A percentile compares a stretch with the other conserved stretches of the same genome.
Evolutionary conservation across 805 yeast genomes (phyloP).

Genomic region (Wickerhamiella azyma): DNA sequence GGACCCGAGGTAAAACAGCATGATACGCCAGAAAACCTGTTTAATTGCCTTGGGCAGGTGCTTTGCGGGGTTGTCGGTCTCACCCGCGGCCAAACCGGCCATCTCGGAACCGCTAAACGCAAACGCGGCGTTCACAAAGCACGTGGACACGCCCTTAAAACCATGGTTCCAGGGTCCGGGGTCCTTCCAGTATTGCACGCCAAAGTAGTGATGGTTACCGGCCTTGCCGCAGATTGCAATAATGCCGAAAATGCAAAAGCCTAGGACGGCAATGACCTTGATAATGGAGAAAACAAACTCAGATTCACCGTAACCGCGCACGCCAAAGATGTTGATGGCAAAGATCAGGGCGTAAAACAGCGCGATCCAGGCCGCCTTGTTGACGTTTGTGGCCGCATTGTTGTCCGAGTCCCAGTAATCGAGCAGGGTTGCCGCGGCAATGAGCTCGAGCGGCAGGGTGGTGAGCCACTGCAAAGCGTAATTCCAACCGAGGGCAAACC

Average conservation of each 20-base stretch:
- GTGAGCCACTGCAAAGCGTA: constrained; percentile 50
- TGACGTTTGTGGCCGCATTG: constrained; percentile 25
- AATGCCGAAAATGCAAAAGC: constrained; percentile 49
- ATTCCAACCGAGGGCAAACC: constrained; percentile 59
- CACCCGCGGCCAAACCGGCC: constrained; percentile 57
- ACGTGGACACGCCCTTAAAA: constrained; percentile 51
- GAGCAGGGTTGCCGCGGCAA: constrained; percentile 44
- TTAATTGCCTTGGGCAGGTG: constrained; percentile 54
- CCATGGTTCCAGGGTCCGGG: constrained; percentile 53
- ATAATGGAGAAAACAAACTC: constrained; percentile 46
- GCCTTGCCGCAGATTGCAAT: constrained; percentile 43
- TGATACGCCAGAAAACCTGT: constrained; percentile 63
- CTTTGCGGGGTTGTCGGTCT: constrained; percentile 46
- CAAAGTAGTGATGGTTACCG: constrained; percentile 38
- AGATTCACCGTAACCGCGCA: constrained; percentile 49
- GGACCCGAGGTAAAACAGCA: constrained; percentile 47
- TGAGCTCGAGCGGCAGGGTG: constrained; percentile 49
- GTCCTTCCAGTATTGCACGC: constrained; percentile 45
- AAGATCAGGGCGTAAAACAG: constrained; percentile 42
- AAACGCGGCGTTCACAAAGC: constrained; percentile 54
- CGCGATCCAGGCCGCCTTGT: constrained; percentile 44
- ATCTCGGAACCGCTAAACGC: constrained; percentile 55
- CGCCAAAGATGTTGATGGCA: constrained; percentile 42
- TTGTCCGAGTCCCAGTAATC: constrained; percentile 36
- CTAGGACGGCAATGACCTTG: constrained; percentile 47